Evolutionary conservation across 2,329 filamentous ascomycete species (phyloP), one percentile per base, ranked within the genome.

Genomic region (Cytospora chrysosperma): DNA sequence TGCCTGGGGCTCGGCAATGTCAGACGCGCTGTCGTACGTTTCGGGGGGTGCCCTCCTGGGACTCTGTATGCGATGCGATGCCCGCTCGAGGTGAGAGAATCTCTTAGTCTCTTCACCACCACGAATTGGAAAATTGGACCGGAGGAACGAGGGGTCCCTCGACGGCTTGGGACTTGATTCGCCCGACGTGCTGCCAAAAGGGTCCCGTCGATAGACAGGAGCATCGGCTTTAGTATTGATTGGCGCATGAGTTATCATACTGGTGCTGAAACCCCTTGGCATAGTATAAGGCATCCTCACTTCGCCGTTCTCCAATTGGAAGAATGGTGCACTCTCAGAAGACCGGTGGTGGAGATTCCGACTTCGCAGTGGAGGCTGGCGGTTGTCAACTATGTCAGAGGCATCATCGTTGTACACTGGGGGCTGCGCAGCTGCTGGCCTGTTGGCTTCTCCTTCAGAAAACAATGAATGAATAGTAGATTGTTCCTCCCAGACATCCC

Each of bases 91-190:
- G 56, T 67, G 69, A 1, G 67, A 66, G 2, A 61, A 57, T 30
- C 69, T 70, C 52, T 68, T 70, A 21, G 60, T 62, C n/a, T 69
- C 69, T 6, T 70, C 70, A 13, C 67, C 69, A 58, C 80, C 77
- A 24, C 79, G 75, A 63, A 79, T 69, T 0, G 79, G 73, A n/a
- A 80, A 71, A 55, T 73, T 76, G 21, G 64, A 65, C 40, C 51
- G 64, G 26, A 65, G 32, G 50, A 65, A 65, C 13, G 27, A 40
- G 54, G 43, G 47, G 8, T 47, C 56, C 34, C 64, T 59, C 24
- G 57, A 21, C 10, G 56, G 56, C 50, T 32, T 56, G 28, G 64
- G 61, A 51, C 57, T 65, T 30, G 54, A 54, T 1, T 63, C 61
- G 49, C 50, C 64, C 26, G 64, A 56, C 21, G 54, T 63, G 47